phyloP scores from a whole-genome alignment of 345 rosid species.

The Salix udensis region DNA sequence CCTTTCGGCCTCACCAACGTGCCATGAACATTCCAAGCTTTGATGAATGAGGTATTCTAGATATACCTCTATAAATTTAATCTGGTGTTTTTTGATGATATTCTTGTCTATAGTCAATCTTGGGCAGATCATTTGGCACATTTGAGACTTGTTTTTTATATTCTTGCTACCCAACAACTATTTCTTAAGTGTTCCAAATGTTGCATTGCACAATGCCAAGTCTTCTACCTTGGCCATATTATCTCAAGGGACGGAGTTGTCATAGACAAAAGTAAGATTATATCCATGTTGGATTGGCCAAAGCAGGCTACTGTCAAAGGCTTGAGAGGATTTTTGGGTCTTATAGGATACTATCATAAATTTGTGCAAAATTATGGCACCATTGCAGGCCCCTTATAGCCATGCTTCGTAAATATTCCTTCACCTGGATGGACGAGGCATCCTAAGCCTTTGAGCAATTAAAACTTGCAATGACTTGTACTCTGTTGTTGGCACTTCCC shows the following conservation, averaged over 20 bases:
- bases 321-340: neutral
- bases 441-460: too few relatives aligned
- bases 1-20: neutral
- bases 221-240: neutral
- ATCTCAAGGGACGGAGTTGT: too few relatives aligned
- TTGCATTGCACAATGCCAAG: neutral
- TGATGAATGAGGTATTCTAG: neutral
- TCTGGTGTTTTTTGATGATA: neutral
- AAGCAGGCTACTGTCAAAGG: neutral
- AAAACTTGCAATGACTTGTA: too few relatives aligned
- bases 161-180: fast-evolving
- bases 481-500: too few relatives aligned
- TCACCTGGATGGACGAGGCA: too few relatives aligned
- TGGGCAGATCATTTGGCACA: neutral
- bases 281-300: too few relatives aligned
- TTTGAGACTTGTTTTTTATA: fast-evolving
- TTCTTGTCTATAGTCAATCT: neutral
- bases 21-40: neutral
- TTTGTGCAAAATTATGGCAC: neutral
- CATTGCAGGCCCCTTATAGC: neutral
- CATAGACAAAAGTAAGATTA: too few relatives aligned
- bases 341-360: neutral
- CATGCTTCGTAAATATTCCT: too few relatives aligned
- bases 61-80: neutral
- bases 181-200: neutral